Evolutionary conservation across 2,329 filamentous ascomycete species (phyloP).

Genomic region (Colletotrichum sp.): DNA sequence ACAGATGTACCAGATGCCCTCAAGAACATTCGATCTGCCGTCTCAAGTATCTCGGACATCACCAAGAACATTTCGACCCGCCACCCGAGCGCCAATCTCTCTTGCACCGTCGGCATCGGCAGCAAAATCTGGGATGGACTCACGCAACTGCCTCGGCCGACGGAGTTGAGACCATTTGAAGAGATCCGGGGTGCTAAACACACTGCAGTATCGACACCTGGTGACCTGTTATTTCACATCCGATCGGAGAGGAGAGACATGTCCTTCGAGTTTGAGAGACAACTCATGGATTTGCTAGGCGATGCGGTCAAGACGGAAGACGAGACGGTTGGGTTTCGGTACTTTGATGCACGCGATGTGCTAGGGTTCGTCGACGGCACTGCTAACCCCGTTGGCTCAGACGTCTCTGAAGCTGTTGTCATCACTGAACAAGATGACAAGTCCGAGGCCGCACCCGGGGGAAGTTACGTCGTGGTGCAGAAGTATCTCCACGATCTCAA

Average conservation of each 20-base stretch:
- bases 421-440: conserved; percentile 43
- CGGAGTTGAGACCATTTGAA: conserved; percentile 56
- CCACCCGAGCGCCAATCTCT: conserved; percentile 47
- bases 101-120: conserved; percentile 61
- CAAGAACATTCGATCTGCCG: conserved; percentile 44
- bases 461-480: conserved; percentile 64
- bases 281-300: conserved; percentile 54
- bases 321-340: conserved; percentile 61
- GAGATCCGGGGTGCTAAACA: conserved; percentile 51
- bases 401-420: conserved; percentile 46
- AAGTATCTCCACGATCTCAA: conserved; percentile 61
- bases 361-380: conserved; percentile 67
- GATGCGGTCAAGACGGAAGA: conserved; percentile 53
- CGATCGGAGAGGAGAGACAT: conserved; percentile 60
- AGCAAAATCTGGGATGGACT: conserved; percentile 55
- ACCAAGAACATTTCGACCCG: conserved; percentile 59
- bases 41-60: conserved; percentile 49
- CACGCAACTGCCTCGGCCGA: conserved; percentile 46
- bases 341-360: conserved; percentile 63
- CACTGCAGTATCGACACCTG: conserved; percentile 58
- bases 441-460: conserved; percentile 36
- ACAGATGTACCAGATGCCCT: conserved; percentile 37
- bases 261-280: conserved; percentile 63
- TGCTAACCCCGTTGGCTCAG: conserved; percentile 57
- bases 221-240: conserved; percentile 64